Percentiles rank a stretch among this genome's conserved stretches.
Conservation (phyloP, 352 stramenopile genomes). For the Phytopythium mirpurense region DNA sequence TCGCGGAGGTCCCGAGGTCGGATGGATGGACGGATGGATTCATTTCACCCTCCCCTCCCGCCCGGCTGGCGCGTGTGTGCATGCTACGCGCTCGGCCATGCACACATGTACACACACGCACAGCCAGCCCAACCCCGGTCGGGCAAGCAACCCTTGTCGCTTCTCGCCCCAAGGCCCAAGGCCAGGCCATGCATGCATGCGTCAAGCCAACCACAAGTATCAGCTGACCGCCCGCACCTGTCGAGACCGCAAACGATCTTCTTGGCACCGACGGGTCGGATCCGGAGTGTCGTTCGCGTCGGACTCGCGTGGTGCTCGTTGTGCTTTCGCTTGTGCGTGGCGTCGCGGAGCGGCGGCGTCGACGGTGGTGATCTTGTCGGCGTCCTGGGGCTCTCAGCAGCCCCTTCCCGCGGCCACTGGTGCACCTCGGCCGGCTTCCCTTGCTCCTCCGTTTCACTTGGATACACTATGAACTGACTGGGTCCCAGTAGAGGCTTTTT, state of each 20-base stretch:
- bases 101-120: not conserved
- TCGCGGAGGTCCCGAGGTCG: not conserved
- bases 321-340: slow-evolving; percentile 3
- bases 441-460: not conserved
- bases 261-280: not conserved
- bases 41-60: slow-evolving; percentile 5
- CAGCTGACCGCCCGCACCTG: too few relatives aligned
- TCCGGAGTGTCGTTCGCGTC: not conserved
- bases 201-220: too few relatives aligned
- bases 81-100: not conserved
- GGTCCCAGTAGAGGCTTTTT: not conserved
- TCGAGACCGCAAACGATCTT: not conserved
- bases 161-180: too few relatives aligned
- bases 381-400: not conserved
- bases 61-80: not conserved
- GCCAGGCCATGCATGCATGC: too few relatives aligned
- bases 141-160: not conserved
- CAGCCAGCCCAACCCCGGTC: too few relatives aligned
- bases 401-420: not conserved
- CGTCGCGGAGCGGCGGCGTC: not conserved
- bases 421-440: too few relatives aligned
- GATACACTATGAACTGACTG: not conserved
- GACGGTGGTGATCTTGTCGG: slow-evolving; percentile 6
- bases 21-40: slow-evolving; percentile 8
- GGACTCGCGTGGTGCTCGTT: not conserved